phyloP scores from a whole-genome alignment of 2,329 filamentous ascomycete genomes.

The Cytospora schulzeri region DNA sequence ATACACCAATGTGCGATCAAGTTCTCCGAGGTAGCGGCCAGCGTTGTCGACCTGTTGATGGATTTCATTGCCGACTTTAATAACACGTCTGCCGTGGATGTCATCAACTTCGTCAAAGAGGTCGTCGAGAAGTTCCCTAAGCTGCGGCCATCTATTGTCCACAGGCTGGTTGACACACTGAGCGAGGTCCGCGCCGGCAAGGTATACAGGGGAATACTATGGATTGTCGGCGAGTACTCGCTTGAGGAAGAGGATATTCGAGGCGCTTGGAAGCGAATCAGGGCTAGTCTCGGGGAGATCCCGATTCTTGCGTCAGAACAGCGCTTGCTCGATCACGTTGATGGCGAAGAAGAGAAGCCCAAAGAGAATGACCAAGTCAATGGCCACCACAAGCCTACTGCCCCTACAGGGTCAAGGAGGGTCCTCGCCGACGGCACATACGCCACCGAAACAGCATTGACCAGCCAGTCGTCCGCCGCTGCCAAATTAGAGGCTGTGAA shows the following conservation, averaged over 20 bases:
- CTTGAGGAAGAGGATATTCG: constrained; percentile 91
- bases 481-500: constrained; percentile 96
- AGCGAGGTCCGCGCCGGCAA: constrained; percentile 94
- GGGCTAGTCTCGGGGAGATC: constrained; percentile 92
- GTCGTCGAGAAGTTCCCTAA: constrained; percentile 97
- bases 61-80: constrained; percentile 99
- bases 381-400: constrained; percentile 73
- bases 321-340: constrained; percentile 82
- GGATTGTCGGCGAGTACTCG: constrained; percentile 98
- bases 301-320: constrained; percentile 96
- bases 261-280: constrained; percentile 95
- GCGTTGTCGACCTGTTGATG: constrained; percentile 95
- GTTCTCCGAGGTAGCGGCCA: constrained; percentile 96
- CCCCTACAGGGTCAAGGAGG: constrained; percentile 82
- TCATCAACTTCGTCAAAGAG: constrained; percentile 98
- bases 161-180: constrained; percentile 84
- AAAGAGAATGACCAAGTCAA: constrained; percentile 67
- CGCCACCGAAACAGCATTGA: constrained; percentile 93
- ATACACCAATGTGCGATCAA: constrained; percentile 99
- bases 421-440: constrained; percentile 97
- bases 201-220: constrained; percentile 93
- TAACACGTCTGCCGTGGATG: constrained; percentile 93
- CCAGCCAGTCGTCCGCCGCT: constrained; percentile 85
- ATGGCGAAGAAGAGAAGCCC: constrained; percentile 64
- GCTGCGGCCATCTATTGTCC: constrained; percentile 82